Evolutionary conservation across 2,329 filamentous ascomycete species (phyloP).

Genomic region (Colletotrichum theobromicola): DNA sequence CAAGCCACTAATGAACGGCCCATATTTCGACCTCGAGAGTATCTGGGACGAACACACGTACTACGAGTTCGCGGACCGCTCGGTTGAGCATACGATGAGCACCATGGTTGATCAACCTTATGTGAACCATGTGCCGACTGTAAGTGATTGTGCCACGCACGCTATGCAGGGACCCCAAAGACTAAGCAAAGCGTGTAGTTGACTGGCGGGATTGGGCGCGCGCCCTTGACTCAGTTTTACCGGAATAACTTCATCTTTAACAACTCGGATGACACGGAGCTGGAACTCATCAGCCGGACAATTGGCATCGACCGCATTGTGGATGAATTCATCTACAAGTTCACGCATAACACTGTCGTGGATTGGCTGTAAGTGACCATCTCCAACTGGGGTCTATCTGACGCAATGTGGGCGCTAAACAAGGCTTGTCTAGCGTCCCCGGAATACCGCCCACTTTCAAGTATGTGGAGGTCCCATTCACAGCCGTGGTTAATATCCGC

Average conservation of each 20-base stretch:
- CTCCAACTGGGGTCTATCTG: conserved; percentile 57
- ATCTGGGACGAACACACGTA: conserved; percentile 82
- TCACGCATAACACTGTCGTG: conserved; percentile 59
- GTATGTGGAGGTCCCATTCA: conserved; percentile 62
- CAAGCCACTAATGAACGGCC: conserved; percentile 66
- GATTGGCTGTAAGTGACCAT: conserved; percentile 26
- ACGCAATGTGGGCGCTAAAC: conserved; percentile 55
- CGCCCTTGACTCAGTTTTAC: conserved; percentile 70
- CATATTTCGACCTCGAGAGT: conserved; percentile 74
- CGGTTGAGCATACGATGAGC: conserved; percentile 74
- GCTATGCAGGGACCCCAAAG: background rate
- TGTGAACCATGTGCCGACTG: conserved; percentile 31
- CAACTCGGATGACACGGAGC: conserved; percentile 69
- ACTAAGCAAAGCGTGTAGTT: conserved; percentile 36
- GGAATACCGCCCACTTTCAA: conserved; percentile 60
- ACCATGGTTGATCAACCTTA: conserved; percentile 67
- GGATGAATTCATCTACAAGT: conserved; percentile 72
- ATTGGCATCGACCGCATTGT: conserved; percentile 74
- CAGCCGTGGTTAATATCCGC: conserved; percentile 65
- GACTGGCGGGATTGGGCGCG: conserved; percentile 73
- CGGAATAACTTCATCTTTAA: conserved; percentile 50
- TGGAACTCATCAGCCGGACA: conserved; percentile 74
- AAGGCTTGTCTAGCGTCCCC: conserved; percentile 42
- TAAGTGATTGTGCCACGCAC: background rate
- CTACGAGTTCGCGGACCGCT: conserved; percentile 73